These are phyloP conservation scores for Skeletonema costatum DNA, from an alignment of 108 stramenopile species.

Conservation along the genomic window DNA sequence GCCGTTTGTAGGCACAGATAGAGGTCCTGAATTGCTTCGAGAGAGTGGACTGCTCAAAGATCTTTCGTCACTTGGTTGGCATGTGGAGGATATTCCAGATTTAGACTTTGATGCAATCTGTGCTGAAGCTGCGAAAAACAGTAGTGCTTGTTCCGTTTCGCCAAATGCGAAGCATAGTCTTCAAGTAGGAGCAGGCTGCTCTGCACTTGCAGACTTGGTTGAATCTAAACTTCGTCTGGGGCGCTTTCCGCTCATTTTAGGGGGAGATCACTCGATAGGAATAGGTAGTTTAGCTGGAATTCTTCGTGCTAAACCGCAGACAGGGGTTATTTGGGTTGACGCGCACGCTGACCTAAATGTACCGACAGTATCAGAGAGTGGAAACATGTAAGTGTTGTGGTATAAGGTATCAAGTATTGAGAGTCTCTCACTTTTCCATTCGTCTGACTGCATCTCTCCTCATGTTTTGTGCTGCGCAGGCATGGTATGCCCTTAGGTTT, in stretches of 20 bases:
- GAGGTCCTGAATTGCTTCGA: slow-evolving; percentile 72
- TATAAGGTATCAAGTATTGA: not conserved
- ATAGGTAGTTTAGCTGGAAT: slow-evolving; percentile 93
- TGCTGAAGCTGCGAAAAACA: slow-evolving; percentile 12
- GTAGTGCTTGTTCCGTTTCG: not conserved
- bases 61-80: slow-evolving; percentile 84
- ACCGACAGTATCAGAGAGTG: slow-evolving; percentile 84
- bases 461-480: not conserved
- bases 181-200: slow-evolving; percentile 56
- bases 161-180: slow-evolving; percentile 75
- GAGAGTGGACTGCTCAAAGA: slow-evolving; percentile 68
- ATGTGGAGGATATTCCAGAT: slow-evolving; percentile 82
- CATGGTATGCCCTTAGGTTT: slow-evolving; percentile 99
- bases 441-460: not conserved
- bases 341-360: slow-evolving; percentile 99
- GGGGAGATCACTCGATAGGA: slow-evolving; percentile 99
- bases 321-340: slow-evolving; percentile 99
- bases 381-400: slow-evolving; percentile 76
- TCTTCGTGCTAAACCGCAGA: slow-evolving; percentile 80
- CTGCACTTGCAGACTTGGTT: slow-evolving; percentile 60
- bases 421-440: not conserved
- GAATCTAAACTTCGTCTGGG: slow-evolving; percentile 60
- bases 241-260: slow-evolving; percentile 89
- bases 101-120: slow-evolving; percentile 64
- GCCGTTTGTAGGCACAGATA: slow-evolving; percentile 87